Base-by-base conservation (phyloP, 2,329 filamentous ascomycete species). In the Thielaviopsis populi region DNA sequence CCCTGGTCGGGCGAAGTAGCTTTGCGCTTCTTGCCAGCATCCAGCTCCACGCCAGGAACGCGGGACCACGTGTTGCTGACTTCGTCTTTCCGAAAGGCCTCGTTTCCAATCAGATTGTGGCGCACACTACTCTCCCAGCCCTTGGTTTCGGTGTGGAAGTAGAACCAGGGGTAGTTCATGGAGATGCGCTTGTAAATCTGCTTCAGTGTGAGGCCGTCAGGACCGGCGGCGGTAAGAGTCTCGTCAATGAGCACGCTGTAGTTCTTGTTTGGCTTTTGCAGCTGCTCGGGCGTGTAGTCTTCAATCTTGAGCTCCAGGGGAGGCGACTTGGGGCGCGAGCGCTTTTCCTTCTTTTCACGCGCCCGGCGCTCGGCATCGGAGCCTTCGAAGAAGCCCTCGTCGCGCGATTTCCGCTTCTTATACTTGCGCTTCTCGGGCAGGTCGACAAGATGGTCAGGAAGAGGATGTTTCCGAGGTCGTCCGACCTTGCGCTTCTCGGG, bases 121-220 rank as follows among this genome's bases (percentile, higher is more conserved):
- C 82, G 79, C n/a, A 84, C 82, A 68, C 81, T 84, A 68, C 81
- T 84, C 70, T 84, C 81, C 82, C 82, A 84, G n/a, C 82, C 82
- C 69, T 83, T 84, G 5, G 82, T 84, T 69, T 82, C 81, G 19
- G 81, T 80, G 63, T 75, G 76, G 69, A 84, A 84, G 68, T 79
- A 80, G 67, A 81, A 84, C 75, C 79, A 83, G 10, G 81, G 81
- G 68, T 83, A 83, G 68, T 76, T 76, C 66, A 76, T 75, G 68
- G 79, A 80, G 62, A 84, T 84, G 59, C 81, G 76, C 71, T 84
- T 84, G 72, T 84, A 84, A 63, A 84, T 83, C 71, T 84, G 81
- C 71, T 83, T 83, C 56, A 84, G 75, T 2, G 79, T 80, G 50
- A 84, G 72, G 3, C 81, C 81, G 2, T 81, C 77, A 2, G 77